These are phyloP conservation scores for Aphanocladium album DNA, from an alignment of 2,329 filamentous ascomycete genomes.

Conservation along the genomic window DNA sequence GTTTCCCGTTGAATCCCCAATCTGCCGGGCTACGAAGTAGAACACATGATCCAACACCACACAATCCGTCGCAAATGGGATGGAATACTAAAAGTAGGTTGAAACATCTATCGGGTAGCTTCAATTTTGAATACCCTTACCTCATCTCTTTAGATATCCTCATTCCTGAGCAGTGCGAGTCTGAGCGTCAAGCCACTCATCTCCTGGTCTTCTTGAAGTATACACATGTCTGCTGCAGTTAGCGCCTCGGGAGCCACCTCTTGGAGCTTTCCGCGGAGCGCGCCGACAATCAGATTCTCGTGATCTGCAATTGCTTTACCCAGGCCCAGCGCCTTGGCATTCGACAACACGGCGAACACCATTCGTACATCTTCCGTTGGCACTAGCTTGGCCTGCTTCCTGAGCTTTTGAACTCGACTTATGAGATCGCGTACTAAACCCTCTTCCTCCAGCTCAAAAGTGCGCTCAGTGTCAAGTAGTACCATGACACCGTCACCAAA, in stretches of 20 bases:
- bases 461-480: conserved; percentile 68
- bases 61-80: no score
- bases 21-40: not conserved
- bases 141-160: not conserved
- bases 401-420: conserved; percentile 76
- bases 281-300: conserved; percentile 61
- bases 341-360: conserved; percentile 74
- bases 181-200: conserved; percentile 5
- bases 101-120: not conserved
- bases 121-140: not conserved
- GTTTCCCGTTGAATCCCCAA: not conserved
- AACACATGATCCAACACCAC: no score
- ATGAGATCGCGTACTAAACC: conserved; percentile 81
- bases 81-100: not conserved
- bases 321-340: conserved; percentile 66
- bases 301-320: conserved; percentile 55
- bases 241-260: not conserved
- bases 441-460: conserved; percentile 75
- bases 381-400: conserved; percentile 81
- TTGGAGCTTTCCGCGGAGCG: conserved; percentile 64
- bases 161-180: not conserved
- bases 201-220: conserved; percentile 3
- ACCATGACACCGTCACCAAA: conserved; percentile 55
- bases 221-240: not conserved
- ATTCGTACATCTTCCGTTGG: conserved; percentile 86